Evolutionary conservation across 176 grass and related monocot species (phyloP).

Genomic region (Triticum urartu): DNA sequence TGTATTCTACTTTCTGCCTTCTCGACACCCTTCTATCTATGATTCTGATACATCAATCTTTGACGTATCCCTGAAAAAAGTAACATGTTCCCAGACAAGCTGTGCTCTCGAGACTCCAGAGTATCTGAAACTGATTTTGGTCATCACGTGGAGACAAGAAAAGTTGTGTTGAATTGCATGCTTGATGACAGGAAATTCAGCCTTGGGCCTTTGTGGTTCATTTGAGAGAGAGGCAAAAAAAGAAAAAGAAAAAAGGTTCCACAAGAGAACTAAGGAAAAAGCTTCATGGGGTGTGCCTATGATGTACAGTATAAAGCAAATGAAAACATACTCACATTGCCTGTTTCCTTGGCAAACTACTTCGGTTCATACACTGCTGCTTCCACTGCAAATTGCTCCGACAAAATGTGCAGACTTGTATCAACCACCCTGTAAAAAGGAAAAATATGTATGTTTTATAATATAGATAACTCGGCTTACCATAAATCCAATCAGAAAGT

Average conservation of each 20-base stretch:
- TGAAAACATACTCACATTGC: conserved; percentile 8
- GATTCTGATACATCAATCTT: too few relatives aligned
- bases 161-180: neutral
- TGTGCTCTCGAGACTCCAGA: neutral
- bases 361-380: neutral
- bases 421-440: conserved; percentile 11
- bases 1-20: too few relatives aligned
- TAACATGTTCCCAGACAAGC: conserved; percentile 1
- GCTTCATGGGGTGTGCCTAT: neutral
- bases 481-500: conserved; percentile 16
- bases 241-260: neutral
- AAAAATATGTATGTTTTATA: neutral
- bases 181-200: neutral
- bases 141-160: neutral
- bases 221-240: neutral
- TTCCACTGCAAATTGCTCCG: neutral
- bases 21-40: too few relatives aligned
- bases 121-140: neutral
- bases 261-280: conserved; percentile 10
- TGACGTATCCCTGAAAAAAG: too few relatives aligned
- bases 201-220: neutral
- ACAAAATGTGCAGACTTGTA: neutral
- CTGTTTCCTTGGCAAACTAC: conserved; percentile 4
- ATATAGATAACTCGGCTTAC: neutral
- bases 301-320: conserved; percentile 25